Conservation (phyloP, 1,284 basidiomycete species). For the Polyporus tsugae region DNA sequence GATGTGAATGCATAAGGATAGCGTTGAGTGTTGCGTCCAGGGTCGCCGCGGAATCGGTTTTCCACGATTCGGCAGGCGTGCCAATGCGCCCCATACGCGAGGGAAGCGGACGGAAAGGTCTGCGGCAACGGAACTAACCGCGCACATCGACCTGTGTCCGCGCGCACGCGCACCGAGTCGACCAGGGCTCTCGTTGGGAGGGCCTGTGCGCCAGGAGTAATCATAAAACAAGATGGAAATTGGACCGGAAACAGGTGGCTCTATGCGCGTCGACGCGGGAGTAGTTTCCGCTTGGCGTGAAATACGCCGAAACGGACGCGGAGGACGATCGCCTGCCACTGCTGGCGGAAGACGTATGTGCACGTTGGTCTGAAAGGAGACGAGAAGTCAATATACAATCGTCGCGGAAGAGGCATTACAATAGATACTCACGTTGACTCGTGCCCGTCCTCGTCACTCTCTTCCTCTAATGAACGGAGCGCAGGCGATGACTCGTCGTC, state of each 20-base stretch:
- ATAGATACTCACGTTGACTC: conserved; percentile 39
- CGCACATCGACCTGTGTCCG: conserved; percentile 32
- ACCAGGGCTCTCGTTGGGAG: conserved; percentile 26
- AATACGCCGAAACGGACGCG: conserved; percentile 65
- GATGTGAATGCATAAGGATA: conserved; percentile 36
- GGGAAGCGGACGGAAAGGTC: conserved; percentile 14
- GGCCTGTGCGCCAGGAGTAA: conserved; percentile 28
- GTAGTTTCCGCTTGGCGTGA: conserved; percentile 55
- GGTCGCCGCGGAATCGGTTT: conserved; percentile 22
- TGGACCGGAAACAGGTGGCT: conserved; percentile 10
- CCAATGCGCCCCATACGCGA: conserved; percentile 19
- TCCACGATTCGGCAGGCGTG: conserved; percentile 30
- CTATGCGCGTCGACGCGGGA: conserved; percentile 31
- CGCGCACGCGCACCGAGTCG: conserved; percentile 31
- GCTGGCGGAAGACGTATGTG: conserved; percentile 56
- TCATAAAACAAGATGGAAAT: conserved; percentile 7
- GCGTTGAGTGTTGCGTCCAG: conserved; percentile 22
- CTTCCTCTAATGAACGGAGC: conserved; percentile 27
- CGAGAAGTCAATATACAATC: conserved; percentile 6
- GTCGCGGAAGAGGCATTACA: neutral
- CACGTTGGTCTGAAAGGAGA: conserved; percentile 58
- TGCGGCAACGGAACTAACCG: conserved; percentile 14
- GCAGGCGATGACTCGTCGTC: conserved; percentile 29
- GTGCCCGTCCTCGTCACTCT: conserved; percentile 40
- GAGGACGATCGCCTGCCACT: conserved; percentile 66